Conservation (phyloP, 176 grass and related monocot species). For the Neostapfia colusana region DNA sequence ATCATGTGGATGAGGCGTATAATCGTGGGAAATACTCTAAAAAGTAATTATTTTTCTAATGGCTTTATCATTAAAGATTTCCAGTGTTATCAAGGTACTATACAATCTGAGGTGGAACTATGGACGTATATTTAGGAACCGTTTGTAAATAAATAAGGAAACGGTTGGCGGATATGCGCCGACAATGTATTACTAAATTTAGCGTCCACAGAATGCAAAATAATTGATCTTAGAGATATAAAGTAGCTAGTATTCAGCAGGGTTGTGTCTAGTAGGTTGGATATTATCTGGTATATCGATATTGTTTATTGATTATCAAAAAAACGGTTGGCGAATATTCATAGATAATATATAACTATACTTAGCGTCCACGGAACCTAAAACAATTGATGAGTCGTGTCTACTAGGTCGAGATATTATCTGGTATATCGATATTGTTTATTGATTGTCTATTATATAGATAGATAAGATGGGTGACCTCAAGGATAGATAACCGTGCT, state of each 20-base stretch:
- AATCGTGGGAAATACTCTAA: not conserved
- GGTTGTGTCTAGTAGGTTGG: too few relatives aligned
- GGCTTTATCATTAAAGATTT: not conserved
- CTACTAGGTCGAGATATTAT: too few relatives aligned
- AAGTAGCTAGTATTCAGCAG: not conserved
- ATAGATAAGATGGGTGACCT: not conserved
- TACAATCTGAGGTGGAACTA: not conserved
- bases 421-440: too few relatives aligned
- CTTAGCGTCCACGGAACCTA: too few relatives aligned
- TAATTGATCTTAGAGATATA: not conserved
- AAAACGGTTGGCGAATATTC: too few relatives aligned
- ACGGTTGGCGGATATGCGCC: not conserved
- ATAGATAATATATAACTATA: too few relatives aligned
- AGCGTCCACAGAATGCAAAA: not conserved
- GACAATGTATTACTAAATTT: not conserved
- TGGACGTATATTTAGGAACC: not conserved
- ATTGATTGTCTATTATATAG: not conserved
- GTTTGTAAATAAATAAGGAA: not conserved
- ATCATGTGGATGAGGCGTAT: not conserved
- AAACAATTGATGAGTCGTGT: too few relatives aligned
- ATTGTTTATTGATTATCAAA: not conserved
- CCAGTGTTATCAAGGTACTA: not conserved
- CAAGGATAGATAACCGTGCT: not conserved
- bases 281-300: too few relatives aligned
- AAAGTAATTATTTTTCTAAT: not conserved